These are phyloP conservation scores for Phytophthora foliorum DNA, from an alignment of 352 stramenopile genomes.

Conservation along the genomic window DNA sequence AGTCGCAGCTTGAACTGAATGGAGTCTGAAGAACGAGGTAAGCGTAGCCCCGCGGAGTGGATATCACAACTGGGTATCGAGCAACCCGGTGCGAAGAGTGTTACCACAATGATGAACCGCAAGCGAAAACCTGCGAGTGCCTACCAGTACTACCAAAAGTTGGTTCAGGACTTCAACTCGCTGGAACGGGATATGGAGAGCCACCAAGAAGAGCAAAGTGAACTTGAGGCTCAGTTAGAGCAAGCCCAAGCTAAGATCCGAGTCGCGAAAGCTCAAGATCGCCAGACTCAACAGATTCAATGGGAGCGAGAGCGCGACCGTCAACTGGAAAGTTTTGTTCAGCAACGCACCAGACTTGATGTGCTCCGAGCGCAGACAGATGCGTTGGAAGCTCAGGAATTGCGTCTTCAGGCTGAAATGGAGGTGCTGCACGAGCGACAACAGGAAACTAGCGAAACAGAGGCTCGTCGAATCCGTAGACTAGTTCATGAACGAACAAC, in stretches of 20 bases:
- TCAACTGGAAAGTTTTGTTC: slow-evolving; percentile 46
- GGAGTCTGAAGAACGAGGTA: slow-evolving; percentile 11
- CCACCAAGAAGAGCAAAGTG: slow-evolving; percentile 29
- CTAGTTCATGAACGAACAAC: slow-evolving; percentile 55
- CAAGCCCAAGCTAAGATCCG: slow-evolving; percentile 23
- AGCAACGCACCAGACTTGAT: slow-evolving; percentile 31
- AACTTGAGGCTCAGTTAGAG: slow-evolving; percentile 41
- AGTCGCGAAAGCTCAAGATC: slow-evolving; percentile 23
- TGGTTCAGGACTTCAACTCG: slow-evolving; percentile 54
- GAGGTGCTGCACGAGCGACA: slow-evolving; percentile 59
- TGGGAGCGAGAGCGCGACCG: slow-evolving; percentile 55
- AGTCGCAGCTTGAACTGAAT: slow-evolving; percentile 18
- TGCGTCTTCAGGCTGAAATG: slow-evolving; percentile 56
- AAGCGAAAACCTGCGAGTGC: slow-evolving; percentile 38
- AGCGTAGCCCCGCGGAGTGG: not conserved
- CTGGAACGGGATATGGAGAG: slow-evolving; percentile 57
- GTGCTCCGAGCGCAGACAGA: slow-evolving; percentile 30
- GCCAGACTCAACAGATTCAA: slow-evolving; percentile 31
- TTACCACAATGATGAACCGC: not conserved
- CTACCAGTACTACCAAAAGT: slow-evolving; percentile 68
- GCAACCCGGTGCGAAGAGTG: not conserved
- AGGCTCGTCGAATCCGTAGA: slow-evolving; percentile 50
- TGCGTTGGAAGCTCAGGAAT: slow-evolving; percentile 49
- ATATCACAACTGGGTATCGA: slow-evolving; percentile 1
- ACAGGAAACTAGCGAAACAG: slow-evolving; percentile 43